These are phyloP conservation scores for Coemansia linderi DNA, from an alignment of 371 early-diverging fungal species.

Conservation along the genomic window DNA sequence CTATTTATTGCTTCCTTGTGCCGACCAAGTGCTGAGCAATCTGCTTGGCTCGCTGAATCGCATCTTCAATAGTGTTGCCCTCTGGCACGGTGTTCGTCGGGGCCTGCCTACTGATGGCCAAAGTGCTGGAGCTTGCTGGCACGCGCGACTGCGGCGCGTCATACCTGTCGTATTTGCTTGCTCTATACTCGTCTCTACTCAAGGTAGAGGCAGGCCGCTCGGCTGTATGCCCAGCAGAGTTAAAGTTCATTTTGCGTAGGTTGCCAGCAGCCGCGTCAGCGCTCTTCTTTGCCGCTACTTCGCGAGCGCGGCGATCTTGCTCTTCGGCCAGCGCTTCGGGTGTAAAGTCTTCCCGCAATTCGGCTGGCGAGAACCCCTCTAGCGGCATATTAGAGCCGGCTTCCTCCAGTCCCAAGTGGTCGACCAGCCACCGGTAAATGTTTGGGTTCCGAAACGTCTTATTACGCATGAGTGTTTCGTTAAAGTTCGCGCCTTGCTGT, in stretches of 20 bases:
- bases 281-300: constrained; percentile 26
- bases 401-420: constrained; percentile 73
- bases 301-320: constrained; percentile 43
- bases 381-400: constrained; percentile 66
- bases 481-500: constrained; percentile 62
- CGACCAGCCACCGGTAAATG: constrained; percentile 73
- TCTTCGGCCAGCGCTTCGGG: constrained; percentile 30
- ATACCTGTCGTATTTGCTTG: constrained; percentile 5
- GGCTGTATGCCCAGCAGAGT: constrained; percentile 19
- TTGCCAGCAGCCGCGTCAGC: constrained; percentile 22
- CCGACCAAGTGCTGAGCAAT: constrained; percentile 42
- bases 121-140: neutral
- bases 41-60: constrained; percentile 39
- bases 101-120: neutral
- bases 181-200: neutral
- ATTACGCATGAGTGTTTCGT: constrained; percentile 68
- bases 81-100: neutral
- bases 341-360: constrained; percentile 35
- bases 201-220: neutral
- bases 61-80: constrained; percentile 28
- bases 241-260: constrained; percentile 24
- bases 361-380: constrained; percentile 61
- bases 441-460: constrained; percentile 79
- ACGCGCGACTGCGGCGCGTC: neutral
- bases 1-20: constrained; percentile 8